Evolutionary conservation across 2,329 filamentous ascomycete genomes (phyloP), one percentile per base, ranked within the genome.

Genomic region (Paecilomyces sp.): DNA sequence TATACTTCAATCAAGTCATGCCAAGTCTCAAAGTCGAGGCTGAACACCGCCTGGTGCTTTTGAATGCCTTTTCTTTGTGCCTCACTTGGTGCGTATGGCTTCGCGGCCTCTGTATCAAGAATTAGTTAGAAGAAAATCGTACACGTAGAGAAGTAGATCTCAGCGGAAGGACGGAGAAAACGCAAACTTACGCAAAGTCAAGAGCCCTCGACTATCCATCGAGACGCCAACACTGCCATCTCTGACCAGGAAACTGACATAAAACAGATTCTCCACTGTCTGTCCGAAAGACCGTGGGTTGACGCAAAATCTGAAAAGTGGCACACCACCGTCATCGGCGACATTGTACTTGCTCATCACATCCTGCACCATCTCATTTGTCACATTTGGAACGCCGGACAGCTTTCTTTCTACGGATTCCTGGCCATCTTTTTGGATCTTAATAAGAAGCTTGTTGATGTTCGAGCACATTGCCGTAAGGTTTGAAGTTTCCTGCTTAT

Each of bases 191-290:
- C 92, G 80, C 55, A 97, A 75, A 24, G 91, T 86, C n/a, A 92
- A 92, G 51, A 96, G 77, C 1, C 84, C 87, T 61, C 88, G 78
- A 12, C 86, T 82, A 68, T 97, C 92, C 59, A 86, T 83, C 2
- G 84, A 80, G n/a, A 99, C 82, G 34, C 85, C 85, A 5, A 92
- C 84, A 61, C 84, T 85, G 11, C 92, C 92, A 75, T 99, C 94
- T 60, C 90, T 86, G 61, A 97, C 91, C 62, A 99, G 78, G 70
- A 99, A 99, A 71, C 91, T 95, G 66, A 96, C 85, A 72, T 97
- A 97, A 74, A 99, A 99, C 67, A 99, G 81, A 68, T 99, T 99
- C 72, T 99, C 94, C 6, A 99, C 87, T 0, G 92, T 96, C 74
- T 99, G 94, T 0, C 91, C 91, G 68, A 97, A 99, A 0, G 91